Base-by-base conservation (phyloP, 306 rosid genomes). In the Malus sieversii region DNA sequence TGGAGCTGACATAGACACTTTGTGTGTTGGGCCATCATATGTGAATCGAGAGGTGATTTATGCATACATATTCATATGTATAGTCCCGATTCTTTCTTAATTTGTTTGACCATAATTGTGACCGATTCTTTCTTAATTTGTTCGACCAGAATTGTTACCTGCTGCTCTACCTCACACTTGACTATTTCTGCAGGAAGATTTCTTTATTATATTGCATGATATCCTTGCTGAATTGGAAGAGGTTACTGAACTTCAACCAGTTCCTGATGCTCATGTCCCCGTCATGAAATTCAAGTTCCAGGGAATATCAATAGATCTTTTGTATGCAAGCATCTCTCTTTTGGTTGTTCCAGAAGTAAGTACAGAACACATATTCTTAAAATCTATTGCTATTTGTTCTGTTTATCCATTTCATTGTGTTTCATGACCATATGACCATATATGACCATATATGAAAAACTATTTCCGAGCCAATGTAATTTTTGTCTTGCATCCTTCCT, bases 181-280 rank as follows among this genome's bases (percentile, higher is more conserved):
- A 62, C 22, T 72, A 44, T 68, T 70, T 80, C 83, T 86, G 52
- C 87, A 95, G 97, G 96, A 96, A 74, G 99, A 95, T 73, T 95
- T 95, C 78, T 95, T 95, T 78, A 81, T 86, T 62, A 68, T 82
- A 73, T 89, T 95, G 89, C 99, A 89, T 71, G 81, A 88, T 82
- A 92, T 88, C 60, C 82, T 95, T 52, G 80, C 91, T 42, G 96
- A 92, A 72, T 89, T 89, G 89, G 91, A 90, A 74, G 99, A 95
- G 85, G 89, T 92, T 70, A 81, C 97, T 9, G 99, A 95, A 80
- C 97, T 95, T 82, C 97, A 92, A 79, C 92, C 89, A 18, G 91
- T 95, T 79, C 87, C 96, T 9, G 93, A 89, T 89, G 99, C 99
- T 68, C 99, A 92, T 78, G 97, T 95, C 42, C 99, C 99, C 32